Conservation (phyloP, 2,329 filamentous ascomycete species). For the Penicillium polonicum region DNA sequence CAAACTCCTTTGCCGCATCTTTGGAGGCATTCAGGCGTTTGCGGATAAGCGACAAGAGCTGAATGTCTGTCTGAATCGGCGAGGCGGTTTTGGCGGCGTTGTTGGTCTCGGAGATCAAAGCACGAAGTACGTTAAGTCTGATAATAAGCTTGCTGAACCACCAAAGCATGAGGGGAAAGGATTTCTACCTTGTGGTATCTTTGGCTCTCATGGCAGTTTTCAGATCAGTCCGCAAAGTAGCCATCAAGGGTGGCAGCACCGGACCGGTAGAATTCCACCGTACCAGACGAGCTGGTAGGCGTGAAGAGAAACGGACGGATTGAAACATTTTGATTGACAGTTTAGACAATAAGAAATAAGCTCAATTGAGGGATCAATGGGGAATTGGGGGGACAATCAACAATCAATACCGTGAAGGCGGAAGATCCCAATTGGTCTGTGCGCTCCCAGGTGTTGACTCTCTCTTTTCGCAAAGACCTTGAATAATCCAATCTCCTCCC, state of each 20-base stretch:
- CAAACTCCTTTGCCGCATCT: constrained; percentile 44
- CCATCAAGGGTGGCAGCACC: constrained; percentile 44
- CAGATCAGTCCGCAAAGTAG: constrained; percentile 46
- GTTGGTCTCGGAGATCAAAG: constrained; percentile 51
- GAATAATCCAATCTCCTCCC: constrained; percentile 15
- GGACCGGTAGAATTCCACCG: constrained; percentile 44
- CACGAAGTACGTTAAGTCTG: constrained; percentile 50
- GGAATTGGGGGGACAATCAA: constrained; percentile 1
- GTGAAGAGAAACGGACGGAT: constrained; percentile 29
- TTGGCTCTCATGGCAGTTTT: constrained; percentile 52
- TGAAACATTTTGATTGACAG: constrained; percentile 32
- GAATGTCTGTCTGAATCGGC: constrained; percentile 49
- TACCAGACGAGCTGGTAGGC: constrained; percentile 29
- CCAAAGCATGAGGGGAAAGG: background rate
- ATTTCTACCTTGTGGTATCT: constrained; percentile 44
- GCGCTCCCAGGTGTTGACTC: constrained; percentile 29
- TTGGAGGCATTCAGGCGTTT: constrained; percentile 42
- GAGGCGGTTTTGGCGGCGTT: constrained; percentile 48
- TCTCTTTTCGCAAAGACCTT: constrained; percentile 22
- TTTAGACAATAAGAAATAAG: background rate
- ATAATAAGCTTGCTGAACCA: background rate
- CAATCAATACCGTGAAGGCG: constrained; percentile 17
- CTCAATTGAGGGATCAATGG: constrained; percentile 5
- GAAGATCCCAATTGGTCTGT: constrained; percentile 34
- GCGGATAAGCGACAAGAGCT: constrained; percentile 47